A percentile compares a stretch with the other conserved stretches of the same genome.
Evolutionary conservation across 2,329 filamentous ascomycete species (phyloP).

Genomic region (Xylaria sp.): DNA sequence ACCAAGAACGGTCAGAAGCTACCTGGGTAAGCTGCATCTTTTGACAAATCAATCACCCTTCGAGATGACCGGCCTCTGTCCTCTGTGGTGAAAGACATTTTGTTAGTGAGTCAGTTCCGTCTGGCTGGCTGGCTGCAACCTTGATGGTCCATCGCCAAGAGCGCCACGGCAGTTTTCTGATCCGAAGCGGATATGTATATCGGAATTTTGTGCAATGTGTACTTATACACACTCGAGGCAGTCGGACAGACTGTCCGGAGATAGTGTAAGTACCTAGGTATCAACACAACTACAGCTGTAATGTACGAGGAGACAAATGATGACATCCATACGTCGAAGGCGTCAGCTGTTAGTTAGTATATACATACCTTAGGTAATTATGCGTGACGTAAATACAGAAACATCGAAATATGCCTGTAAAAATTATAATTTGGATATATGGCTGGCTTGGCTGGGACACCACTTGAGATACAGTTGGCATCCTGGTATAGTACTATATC

Average conservation of each 20-base stretch:
- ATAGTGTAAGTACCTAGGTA: not conserved
- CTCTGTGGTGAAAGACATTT: not conserved
- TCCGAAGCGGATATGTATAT: constrained; percentile 3
- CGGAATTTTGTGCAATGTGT: not conserved
- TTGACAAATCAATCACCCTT: constrained; percentile 32
- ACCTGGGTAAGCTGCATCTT: constrained; percentile 31
- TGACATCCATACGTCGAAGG: not conserved
- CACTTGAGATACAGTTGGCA: constrained; percentile 19
- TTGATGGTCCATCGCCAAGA: constrained; percentile 1
- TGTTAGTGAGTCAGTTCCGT: not conserved
- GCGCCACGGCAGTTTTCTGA: not conserved
- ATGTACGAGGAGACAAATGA: not conserved
- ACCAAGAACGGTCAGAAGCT: constrained; percentile 21
- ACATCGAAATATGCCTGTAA: not conserved
- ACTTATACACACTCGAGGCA: too few relatives aligned
- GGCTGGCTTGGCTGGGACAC: constrained; percentile 13
- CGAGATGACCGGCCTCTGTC: not conserved
- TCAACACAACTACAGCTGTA: not conserved
- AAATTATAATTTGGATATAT: too few relatives aligned
- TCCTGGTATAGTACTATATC: constrained; percentile 4
- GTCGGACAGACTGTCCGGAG: too few relatives aligned
- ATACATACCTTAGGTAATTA: not conserved
- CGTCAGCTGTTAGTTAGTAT: not conserved
- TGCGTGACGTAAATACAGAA: not conserved
- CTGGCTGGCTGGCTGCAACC: constrained; percentile 2